phyloP scores from a whole-genome alignment of 768 basidiomycete genomes.

The Leccinum boreale region DNA sequence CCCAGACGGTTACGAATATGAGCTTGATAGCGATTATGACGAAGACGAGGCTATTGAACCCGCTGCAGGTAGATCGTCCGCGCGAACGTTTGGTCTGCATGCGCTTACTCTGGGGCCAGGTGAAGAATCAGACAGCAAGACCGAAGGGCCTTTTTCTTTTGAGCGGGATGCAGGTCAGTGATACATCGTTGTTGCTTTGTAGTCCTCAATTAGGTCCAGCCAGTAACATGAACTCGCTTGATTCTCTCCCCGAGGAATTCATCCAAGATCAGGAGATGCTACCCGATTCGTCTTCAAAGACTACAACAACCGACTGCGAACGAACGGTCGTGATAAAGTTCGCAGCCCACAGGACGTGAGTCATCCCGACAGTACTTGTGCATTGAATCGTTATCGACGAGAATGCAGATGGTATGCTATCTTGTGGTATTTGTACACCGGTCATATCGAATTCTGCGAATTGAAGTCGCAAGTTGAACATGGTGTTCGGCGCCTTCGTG shows the following conservation, averaged over 20 bases:
- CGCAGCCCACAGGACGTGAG: constrained; percentile 18
- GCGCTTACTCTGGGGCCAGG: constrained; percentile 4
- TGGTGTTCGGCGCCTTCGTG: neutral
- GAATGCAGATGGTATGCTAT: constrained; percentile 22
- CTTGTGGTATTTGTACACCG: constrained; percentile 26
- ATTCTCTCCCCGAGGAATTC: constrained; percentile 1
- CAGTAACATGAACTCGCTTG: neutral
- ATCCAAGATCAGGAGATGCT: neutral
- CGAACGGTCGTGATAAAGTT: constrained; percentile 7
- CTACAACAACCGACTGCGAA: neutral
- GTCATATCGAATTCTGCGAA: constrained; percentile 12
- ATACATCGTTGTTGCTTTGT: neutral
- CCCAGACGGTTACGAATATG: constrained; percentile 15
- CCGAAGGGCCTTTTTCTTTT: constrained; percentile 2
- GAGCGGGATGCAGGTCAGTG: constrained; percentile 11
- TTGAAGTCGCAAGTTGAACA: constrained; percentile 16
- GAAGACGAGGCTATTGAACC: constrained; percentile 10
- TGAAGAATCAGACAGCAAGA: constrained; percentile 1
- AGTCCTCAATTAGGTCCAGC: constrained; percentile 10
- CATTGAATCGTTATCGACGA: neutral
- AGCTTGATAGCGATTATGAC: constrained; percentile 26
- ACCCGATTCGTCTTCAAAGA: neutral
- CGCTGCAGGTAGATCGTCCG: neutral
- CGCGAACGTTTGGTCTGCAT: neutral
- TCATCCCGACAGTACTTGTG: neutral